Evolutionary conservation across 768 basidiomycete species (phyloP), one percentile per base, ranked within the genome.

Genomic region (Naganishia antarctica): DNA sequence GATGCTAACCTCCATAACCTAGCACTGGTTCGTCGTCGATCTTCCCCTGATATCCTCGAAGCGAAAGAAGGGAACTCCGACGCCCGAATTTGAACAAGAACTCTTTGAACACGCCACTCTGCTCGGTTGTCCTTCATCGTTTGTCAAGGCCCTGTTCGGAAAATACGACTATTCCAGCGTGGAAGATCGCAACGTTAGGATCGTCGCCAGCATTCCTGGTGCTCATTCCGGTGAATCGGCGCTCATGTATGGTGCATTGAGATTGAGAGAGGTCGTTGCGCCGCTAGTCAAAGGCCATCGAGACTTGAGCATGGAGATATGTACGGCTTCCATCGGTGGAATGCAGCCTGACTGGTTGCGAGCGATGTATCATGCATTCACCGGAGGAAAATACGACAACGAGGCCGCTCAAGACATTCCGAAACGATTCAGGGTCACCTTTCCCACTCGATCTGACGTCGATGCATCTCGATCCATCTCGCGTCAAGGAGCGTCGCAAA

Each of bases 1-100:
- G n/a, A n/a, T 25, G 31, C 32, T 18, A 3, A 37, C 49, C 51
- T 31, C 25, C n/a, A 7, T 57, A n/a, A n/a, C 21, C 3, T 31
- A 65, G 63, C 65, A 67, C 37, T 67, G 66, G 66, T 63, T 67
- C 51, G 51, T 67, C 18, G 66, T 67, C 26, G 66, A 67, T 29
- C 53, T 67, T 21, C 66, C 66, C 8, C 37, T 26, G n/a, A 34
- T 63, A 0, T 28, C 61, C 18, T 21, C 18, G 1, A 43, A 51
- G 26, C 63, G 63, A 3, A 44, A 43, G 23, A 31, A 47, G 15
- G 41, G 25, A 16, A 28, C 45, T 9, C 50, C 45, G 11, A 23
- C 23, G 16, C 50, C 61, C 5, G 61, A 62, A 44, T 67, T 67
- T 45, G 61, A 67, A 53, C 50, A 59, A 48, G 61, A 67, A 13